phyloP scores from a whole-genome alignment of 345 rosid species.

The Melaleuca alternifolia region DNA sequence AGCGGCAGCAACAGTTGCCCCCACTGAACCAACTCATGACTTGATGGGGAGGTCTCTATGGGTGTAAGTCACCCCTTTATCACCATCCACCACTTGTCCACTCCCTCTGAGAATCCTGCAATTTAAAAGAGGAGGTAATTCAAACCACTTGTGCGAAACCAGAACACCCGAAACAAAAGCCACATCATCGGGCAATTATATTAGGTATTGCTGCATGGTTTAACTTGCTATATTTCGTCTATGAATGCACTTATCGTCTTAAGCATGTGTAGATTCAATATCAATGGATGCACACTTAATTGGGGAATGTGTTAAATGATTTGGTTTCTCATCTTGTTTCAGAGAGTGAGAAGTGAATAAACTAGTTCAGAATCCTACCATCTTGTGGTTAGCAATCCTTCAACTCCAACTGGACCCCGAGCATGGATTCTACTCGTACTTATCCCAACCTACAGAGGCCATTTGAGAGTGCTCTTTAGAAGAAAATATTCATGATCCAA shows the following conservation, averaged over 20 bases:
- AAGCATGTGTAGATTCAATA: neutral
- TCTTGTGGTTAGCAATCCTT: conserved; percentile 89
- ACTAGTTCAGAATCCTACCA: conserved; percentile 38
- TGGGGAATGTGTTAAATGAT: neutral
- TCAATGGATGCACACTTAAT: neutral
- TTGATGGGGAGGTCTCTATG: conserved; percentile 52
- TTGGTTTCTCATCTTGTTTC: neutral
- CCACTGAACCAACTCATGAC: neutral
- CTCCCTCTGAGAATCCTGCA: conserved; percentile 91
- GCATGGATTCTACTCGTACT: conserved; percentile 98
- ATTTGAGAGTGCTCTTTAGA: neutral
- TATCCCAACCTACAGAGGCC: conserved; percentile 65
- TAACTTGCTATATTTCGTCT: neutral
- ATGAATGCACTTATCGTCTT: neutral
- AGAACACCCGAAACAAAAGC: neutral
- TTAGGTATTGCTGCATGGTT: neutral
- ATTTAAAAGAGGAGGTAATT: neutral
- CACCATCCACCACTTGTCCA: conserved; percentile 94
- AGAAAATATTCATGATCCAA: neutral
- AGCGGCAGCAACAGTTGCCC: neutral
- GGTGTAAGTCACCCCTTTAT: conserved; percentile 59
- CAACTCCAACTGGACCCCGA: conserved; percentile 98
- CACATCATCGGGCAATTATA: neutral
- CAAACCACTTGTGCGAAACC: neutral
- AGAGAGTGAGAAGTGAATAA: neutral